Evolutionary conservation across 2,329 filamentous ascomycete species (phyloP).

Genomic region (Exophiala sp.): DNA sequence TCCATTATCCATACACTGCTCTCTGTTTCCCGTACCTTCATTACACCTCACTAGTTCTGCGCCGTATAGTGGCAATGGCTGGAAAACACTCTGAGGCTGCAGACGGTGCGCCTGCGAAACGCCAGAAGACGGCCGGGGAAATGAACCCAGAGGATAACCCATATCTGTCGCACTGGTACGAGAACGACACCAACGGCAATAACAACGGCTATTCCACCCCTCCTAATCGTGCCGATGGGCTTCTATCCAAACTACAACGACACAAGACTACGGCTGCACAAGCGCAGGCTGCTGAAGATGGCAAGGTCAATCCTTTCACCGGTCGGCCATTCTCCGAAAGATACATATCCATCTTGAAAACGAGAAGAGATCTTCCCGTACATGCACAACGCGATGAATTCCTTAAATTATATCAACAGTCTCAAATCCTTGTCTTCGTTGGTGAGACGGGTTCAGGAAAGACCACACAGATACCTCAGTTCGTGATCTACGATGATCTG

Average conservation of each 20-base stretch:
- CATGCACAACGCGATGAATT: conserved; percentile 93
- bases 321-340: conserved; percentile 69
- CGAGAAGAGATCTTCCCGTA: conserved; percentile 80
- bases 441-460: conserved; percentile 99
- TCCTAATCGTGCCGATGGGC: conserved; percentile 40
- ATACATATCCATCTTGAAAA: conserved; percentile 87
- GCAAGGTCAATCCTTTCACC: conserved; percentile 81
- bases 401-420: conserved; percentile 84
- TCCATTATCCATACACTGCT: background rate
- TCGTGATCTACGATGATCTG: conserved; percentile 94
- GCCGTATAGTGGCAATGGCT: conserved; percentile 19
- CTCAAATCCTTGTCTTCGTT: conserved; percentile 95
- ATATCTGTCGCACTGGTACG: conserved; percentile 87
- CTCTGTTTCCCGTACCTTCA: background rate
- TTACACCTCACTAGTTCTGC: background rate
- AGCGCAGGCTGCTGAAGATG: conserved; percentile 72
- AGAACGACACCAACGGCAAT: conserved; percentile 40
- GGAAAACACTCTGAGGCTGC: conserved; percentile 22
- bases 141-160: conserved; percentile 66
- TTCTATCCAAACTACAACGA: conserved; percentile 66
- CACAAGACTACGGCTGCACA: conserved; percentile 76
- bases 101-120: conserved; percentile 50
- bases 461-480: conserved; percentile 98
- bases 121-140: conserved; percentile 49
- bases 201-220: conserved; percentile 36